phyloP scores from a whole-genome alignment of 1,284 basidiomycete species.

The Leccinum angustisporum region DNA sequence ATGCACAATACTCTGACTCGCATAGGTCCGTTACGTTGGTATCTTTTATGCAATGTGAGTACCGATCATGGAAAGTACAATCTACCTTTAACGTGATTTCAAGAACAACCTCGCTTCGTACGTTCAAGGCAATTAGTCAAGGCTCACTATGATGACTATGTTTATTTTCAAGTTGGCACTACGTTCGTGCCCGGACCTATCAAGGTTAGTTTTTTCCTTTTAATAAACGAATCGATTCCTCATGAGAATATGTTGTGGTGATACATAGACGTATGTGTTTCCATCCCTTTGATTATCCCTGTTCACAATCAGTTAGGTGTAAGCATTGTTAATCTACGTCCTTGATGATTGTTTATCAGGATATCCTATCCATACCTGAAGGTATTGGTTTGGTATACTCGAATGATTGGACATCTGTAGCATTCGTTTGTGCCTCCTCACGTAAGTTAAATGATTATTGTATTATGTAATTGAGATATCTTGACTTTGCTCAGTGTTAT shows the following conservation, averaged over 20 bases:
- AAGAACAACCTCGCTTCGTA: not conserved
- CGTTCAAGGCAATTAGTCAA: not conserved
- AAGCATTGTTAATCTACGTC: no score
- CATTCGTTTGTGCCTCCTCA: no score
- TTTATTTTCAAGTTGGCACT: not conserved
- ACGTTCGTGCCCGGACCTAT: not conserved
- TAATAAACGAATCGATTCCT: not conserved
- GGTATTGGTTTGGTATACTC: no score
- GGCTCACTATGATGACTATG: not conserved
- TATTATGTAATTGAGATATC: no score
- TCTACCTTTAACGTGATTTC: not conserved
- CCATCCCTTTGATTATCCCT: not conserved
- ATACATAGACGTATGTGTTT: not conserved
- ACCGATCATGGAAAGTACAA: not conserved
- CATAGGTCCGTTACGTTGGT: not conserved
- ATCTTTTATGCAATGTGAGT: not conserved
- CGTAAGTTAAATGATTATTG: no score
- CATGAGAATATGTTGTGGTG: not conserved
- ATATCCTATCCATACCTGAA: no score
- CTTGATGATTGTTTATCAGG: no score
- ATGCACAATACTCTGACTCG: not conserved
- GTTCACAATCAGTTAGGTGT: not conserved
- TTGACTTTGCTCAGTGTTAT: no score
- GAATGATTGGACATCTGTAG: accelerated
- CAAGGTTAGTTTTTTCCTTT: not conserved